Evolutionary conservation across 208 protist species (phyloP).

Genomic region (Trypanosoma theileri): DNA sequence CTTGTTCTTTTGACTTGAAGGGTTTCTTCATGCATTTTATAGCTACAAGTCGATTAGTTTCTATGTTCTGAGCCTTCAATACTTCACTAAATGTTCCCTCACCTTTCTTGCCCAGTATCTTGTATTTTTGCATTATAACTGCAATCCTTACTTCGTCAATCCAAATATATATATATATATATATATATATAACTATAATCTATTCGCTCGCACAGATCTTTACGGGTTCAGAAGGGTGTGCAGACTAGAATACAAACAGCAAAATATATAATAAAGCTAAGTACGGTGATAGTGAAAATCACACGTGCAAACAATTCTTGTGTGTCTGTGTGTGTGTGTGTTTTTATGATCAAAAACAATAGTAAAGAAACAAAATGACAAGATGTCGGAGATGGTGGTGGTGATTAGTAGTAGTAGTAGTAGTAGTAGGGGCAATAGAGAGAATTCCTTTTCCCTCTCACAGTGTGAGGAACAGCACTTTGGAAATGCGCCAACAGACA

Average conservation of each 20-base stretch:
- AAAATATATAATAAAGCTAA: no score
- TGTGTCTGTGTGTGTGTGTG: no score
- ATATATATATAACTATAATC: conserved; percentile 31
- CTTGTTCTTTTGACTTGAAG: conserved; percentile 93
- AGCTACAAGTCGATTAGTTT: conserved; percentile 90
- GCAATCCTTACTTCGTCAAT: not conserved
- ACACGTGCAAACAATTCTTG: no score
- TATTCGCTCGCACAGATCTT: no score
- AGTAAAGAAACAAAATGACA: not conserved
- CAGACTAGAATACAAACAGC: no score
- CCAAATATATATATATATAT: conserved; percentile 29
- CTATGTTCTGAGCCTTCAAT: conserved; percentile 92
- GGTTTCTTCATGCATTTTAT: conserved; percentile 98
- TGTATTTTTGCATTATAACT: conserved; percentile 90
- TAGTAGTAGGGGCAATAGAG: not conserved
- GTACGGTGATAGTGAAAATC: no score
- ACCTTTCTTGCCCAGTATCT: conserved; percentile 95
- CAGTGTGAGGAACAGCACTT: no score
- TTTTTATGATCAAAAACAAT: conserved; percentile 14
- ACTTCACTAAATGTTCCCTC: conserved; percentile 98
- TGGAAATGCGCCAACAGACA: no score
- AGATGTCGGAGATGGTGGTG: no score
- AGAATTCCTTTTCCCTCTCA: not conserved
- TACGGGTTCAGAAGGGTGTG: no score
- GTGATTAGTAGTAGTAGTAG: no score